Conservation (phyloP, 148 eudicot genomes). For the Amaranthus hypochondriacus region DNA sequence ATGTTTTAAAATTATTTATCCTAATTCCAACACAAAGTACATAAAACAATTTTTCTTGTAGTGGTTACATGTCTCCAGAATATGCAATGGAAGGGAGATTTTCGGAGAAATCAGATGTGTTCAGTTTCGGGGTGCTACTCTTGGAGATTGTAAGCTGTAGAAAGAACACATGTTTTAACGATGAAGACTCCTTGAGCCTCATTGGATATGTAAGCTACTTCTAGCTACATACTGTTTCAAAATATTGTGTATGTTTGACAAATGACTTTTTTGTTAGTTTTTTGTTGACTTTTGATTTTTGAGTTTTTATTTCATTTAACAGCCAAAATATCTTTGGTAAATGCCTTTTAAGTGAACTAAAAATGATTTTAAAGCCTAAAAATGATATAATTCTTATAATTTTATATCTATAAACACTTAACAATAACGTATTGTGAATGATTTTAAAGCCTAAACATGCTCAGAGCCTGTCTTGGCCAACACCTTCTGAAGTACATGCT, state of each 20-base stretch:
- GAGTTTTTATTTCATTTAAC: no score
- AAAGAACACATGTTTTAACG: neutral
- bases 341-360: no score
- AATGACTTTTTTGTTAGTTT: no score
- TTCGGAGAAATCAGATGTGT: constrained; percentile 19
- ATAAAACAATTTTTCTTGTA: neutral
- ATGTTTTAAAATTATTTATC: no score
- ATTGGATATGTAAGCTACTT: constrained; percentile 13
- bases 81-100: constrained; percentile 21
- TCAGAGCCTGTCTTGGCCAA: no score
- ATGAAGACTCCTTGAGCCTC: constrained; percentile 3
- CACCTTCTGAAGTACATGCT: no score
- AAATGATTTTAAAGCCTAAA: no score
- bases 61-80: constrained; percentile 16
- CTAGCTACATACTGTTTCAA: neutral
- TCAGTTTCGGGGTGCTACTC: constrained; percentile 11
- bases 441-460: no score
- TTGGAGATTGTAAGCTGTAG: constrained; percentile 11
- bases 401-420: neutral
- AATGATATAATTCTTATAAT: neutral
- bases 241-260: no score
- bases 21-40: no score
- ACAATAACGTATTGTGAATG: neutral
- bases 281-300: no score
- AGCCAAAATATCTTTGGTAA: no score